phyloP scores from a whole-genome alignment of 441 rosid genomes.

The Manihot esculenta region DNA sequence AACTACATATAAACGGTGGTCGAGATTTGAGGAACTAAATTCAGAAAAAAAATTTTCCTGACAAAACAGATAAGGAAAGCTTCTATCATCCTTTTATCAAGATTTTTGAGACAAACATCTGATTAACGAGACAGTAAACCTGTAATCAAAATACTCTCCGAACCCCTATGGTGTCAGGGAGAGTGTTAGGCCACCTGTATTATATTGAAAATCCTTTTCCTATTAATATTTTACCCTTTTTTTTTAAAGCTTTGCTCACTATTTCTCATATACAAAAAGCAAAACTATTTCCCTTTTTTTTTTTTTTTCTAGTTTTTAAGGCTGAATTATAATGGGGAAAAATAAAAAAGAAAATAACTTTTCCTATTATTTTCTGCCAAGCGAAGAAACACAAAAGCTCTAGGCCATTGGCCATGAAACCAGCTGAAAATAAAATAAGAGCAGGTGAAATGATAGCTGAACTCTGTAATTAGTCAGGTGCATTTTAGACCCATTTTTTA shows the following conservation, averaged over 20 bases:
- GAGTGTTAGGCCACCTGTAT: too few species aligned
- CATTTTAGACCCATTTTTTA: not conserved
- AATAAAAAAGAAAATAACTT: too few species aligned
- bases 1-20: too few species aligned
- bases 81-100: too few species aligned
- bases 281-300: too few species aligned
- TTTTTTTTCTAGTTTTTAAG: too few species aligned
- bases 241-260: too few species aligned
- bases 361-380: not conserved
- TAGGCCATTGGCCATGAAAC: not conserved
- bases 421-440: not conserved
- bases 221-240: not conserved
- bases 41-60: too few species aligned
- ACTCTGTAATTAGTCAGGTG: not conserved
- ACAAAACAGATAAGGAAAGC: too few species aligned
- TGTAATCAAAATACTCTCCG: too few species aligned
- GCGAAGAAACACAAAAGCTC: not conserved
- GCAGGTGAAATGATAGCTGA: not conserved
- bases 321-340: too few species aligned
- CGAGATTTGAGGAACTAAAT: too few species aligned
- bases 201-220: not conserved
- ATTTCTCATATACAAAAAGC: not conserved
- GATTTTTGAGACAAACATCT: not conserved
- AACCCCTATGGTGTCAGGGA: not conserved
- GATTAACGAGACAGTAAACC: not conserved